These are phyloP conservation scores for Trichoderma reesei DNA, from an alignment of 495 filamentous ascomycete genomes.

Conservation along the genomic window DNA sequence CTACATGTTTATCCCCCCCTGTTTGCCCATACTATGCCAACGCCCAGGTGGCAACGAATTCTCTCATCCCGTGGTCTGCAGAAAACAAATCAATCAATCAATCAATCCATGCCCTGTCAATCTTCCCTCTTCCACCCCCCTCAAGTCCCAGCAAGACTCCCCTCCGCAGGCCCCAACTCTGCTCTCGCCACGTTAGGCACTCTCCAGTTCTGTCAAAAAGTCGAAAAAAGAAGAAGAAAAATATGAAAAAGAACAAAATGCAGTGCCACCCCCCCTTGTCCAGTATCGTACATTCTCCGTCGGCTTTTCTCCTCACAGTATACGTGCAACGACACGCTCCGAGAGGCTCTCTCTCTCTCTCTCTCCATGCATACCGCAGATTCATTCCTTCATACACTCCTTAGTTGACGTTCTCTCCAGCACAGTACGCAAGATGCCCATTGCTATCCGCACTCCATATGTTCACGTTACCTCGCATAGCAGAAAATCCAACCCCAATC, in stretches of 20 bases:
- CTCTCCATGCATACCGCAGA: too few relatives aligned
- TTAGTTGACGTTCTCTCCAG: not conserved
- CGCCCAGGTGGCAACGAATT: not conserved
- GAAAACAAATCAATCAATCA: not conserved
- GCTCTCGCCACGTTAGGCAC: too few relatives aligned
- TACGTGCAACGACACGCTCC: not conserved
- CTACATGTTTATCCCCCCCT: too few relatives aligned
- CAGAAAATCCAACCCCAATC: too few relatives aligned
- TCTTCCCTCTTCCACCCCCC: not conserved
- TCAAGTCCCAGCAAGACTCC: not conserved
- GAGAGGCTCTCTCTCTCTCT: not conserved
- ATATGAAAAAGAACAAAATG: too few relatives aligned
- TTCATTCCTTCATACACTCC: too few relatives aligned
- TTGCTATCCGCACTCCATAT: too few relatives aligned
- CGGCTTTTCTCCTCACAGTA: slow-evolving; percentile 2
- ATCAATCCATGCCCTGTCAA: not conserved
- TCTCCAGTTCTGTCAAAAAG: not conserved
- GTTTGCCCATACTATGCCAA: too few relatives aligned
- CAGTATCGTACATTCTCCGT: not conserved
- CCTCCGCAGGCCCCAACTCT: too few relatives aligned
- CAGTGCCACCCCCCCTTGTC: too few relatives aligned
- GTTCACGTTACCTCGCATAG: too few relatives aligned
- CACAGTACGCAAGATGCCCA: too few relatives aligned
- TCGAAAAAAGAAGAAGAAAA: not conserved
- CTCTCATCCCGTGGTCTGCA: not conserved